Conservation (phyloP, 306 rosid species). For the Psophocarpus tetragonolobus region DNA sequence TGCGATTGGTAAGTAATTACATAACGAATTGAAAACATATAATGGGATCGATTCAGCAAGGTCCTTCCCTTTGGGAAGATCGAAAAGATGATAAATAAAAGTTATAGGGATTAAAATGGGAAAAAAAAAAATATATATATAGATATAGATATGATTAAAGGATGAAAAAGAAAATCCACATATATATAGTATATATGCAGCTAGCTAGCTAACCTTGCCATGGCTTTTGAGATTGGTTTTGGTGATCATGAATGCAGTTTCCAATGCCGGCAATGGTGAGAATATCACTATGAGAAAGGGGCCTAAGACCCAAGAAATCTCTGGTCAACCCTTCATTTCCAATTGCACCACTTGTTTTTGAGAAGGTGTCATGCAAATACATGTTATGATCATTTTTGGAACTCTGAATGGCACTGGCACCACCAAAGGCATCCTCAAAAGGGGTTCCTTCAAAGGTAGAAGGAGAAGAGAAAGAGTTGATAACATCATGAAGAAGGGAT, state of each 20-base stretch:
- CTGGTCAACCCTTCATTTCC: constrained; percentile 70
- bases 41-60: constrained; percentile 19
- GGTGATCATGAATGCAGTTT: constrained; percentile 58
- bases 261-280: constrained; percentile 73
- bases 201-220: constrained; percentile 66
- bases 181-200: neutral
- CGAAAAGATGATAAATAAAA: constrained; percentile 21
- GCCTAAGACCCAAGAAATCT: constrained; percentile 87
- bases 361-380: constrained; percentile 9
- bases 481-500: constrained; percentile 53
- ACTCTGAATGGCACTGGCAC: constrained; percentile 43
- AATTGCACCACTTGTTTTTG: constrained; percentile 4
- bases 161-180: constrained; percentile 16
- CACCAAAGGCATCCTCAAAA: constrained; percentile 65
- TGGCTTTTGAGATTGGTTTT: constrained; percentile 61
- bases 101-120: neutral
- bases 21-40: constrained; percentile 36
- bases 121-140: constrained; percentile 2
- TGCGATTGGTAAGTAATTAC: constrained; percentile 8
- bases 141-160: neutral
- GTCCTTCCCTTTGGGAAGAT: constrained; percentile 62
- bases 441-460: constrained; percentile 38
- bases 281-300: constrained; percentile 72
- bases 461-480: constrained; percentile 49
- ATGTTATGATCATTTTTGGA: constrained; percentile 29